Percentiles rank a stretch among this genome's conserved stretches.
phyloP scores from a whole-genome alignment of 208 protist genomes.

The Acanthamoeba culbertsoni region DNA sequence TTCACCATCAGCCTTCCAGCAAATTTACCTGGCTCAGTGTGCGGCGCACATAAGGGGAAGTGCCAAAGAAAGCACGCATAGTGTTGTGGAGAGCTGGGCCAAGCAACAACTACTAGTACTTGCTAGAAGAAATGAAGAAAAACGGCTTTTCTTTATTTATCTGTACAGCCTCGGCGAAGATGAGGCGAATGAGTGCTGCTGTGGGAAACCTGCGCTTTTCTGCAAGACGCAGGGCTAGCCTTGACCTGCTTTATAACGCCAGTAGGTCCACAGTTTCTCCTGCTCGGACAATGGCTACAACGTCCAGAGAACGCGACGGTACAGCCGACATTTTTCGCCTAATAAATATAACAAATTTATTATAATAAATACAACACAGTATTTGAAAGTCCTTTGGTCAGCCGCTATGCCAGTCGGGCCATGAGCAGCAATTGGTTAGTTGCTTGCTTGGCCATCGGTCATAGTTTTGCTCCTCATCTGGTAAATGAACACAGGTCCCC shows the following conservation, averaged over 20 bases:
- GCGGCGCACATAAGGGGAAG: neutral
- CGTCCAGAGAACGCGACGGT: neutral
- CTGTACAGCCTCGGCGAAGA: too few species aligned
- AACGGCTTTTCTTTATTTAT: too few species aligned
- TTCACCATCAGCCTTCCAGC: too few species aligned
- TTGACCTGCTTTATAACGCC: too few species aligned
- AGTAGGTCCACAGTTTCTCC: too few species aligned
- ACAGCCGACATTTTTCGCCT: neutral
- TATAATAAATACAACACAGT: neutral
- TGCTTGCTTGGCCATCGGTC: too few species aligned
- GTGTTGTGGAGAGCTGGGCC: neutral
- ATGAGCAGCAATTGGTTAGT: slow-evolving; percentile 76
- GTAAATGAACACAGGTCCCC: too few species aligned
- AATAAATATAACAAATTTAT: neutral
- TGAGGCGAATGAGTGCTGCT: neutral
- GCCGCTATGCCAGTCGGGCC: slow-evolving; percentile 74
- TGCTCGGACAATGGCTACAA: neutral
- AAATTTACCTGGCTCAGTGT: neutral
- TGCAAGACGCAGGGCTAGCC: too few species aligned
- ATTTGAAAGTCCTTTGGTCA: slow-evolving; percentile 72
- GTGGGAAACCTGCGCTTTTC: too few species aligned
- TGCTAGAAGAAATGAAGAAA: neutral
- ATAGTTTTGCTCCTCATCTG: too few species aligned
- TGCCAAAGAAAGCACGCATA: neutral
- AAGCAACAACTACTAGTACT: neutral